Evolutionary conservation across 192 early-diverging fungal genomes (phyloP), one percentile per base, ranked within the genome.

Genomic region (Gonapodya sp.): DNA sequence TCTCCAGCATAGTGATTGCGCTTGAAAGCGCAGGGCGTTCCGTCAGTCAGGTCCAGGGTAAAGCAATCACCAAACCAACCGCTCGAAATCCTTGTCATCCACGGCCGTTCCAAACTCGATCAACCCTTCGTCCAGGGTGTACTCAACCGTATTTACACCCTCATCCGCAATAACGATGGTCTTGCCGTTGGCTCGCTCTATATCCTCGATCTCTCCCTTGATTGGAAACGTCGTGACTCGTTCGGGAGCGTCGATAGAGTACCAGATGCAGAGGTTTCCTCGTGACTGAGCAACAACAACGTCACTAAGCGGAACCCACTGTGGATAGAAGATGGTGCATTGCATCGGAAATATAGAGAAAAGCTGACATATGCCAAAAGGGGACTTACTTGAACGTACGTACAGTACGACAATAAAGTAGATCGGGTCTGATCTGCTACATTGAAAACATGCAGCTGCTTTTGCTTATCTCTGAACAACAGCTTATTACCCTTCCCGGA

Each of bases 101-200:
- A 92, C 74, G 24, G 89, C 90, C 1, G 87, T 87, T 1, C 91
- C 91, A 84, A 92, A 92, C 85, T 92, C 91, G 79, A 92, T 92
- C 82, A 92, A 80, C 32, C 90, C 88, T 81, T 92, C 91, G 81
- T 92, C 91, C 16, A 92, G 85, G 1, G 91, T 91, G 80, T 92
- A 92, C 0, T 89, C 89, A 16, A 91, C 91, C 1, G 88, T 92
- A 77, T 91, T 91, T 1, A 92, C 88, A 34, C 91, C 91, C 81
- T 92, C 91, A 80, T 92, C 91, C 0, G 91, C 91, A 79, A 92
- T 88, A 36, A 92, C 90, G 78, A 90, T 88, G 1, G 91, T 92
- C 46, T 87, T 89, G 14, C 91, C 90, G 79, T 87, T 84, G 30
- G 82, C 85, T 18, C 91, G 81, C 79, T 91, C 91, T 79, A 92